These are phyloP conservation scores for Acacia pycnantha DNA, from an alignment of 331 rosid species.

Conservation along the genomic window DNA sequence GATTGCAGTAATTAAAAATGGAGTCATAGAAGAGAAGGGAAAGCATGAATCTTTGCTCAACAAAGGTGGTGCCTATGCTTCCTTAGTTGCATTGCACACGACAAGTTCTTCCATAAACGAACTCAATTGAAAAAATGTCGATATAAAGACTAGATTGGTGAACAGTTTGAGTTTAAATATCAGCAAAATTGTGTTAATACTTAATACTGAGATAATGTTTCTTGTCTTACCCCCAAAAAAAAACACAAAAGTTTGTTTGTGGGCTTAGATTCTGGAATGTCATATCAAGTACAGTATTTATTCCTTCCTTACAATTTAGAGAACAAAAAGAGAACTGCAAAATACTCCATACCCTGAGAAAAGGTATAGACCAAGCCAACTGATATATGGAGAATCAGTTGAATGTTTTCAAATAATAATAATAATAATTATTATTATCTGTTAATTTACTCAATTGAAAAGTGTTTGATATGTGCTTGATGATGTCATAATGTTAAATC, in stretches of 20 bases:
- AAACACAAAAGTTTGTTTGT: not conserved
- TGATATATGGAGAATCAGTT: not conserved
- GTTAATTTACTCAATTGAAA: not conserved
- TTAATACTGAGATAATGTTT: not conserved
- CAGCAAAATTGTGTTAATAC: not conserved
- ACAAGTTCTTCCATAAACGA: constrained; percentile 5
- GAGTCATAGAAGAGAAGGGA: constrained; percentile 55
- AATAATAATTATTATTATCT: not conserved
- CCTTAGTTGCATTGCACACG: constrained; percentile 49
- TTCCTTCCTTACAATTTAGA: not conserved
- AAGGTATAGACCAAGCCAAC: not conserved
- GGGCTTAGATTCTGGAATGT: constrained; percentile 1
- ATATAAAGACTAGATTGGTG: not conserved
- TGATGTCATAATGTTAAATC: not conserved
- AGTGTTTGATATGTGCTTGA: not conserved
- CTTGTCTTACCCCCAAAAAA: not conserved
- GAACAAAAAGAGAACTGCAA: not conserved
- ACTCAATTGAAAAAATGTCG: not conserved
- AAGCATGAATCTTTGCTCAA: constrained; percentile 47
- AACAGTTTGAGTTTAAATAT: not conserved
- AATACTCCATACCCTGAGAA: not conserved
- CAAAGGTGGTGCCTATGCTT: constrained; percentile 46
- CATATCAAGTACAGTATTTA: not conserved
- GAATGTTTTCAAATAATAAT: not conserved
- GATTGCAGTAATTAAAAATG: constrained; percentile 54